Percentiles rank a stretch among this genome's conserved stretches.
phyloP scores from a whole-genome alignment of 257 asterid species.

The Solanum sejunctum region DNA sequence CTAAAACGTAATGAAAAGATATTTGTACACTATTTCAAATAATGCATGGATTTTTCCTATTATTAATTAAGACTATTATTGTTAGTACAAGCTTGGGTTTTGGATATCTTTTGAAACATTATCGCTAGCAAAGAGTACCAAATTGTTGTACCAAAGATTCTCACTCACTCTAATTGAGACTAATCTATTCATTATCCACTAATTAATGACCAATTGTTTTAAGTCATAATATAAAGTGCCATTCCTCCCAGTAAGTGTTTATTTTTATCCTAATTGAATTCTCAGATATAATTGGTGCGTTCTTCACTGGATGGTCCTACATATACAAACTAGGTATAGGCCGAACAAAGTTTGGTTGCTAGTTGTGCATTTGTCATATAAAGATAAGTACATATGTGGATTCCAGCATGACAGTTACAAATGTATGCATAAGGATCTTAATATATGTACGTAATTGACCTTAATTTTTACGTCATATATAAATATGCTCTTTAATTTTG shows the following conservation, averaged over 20 bases:
- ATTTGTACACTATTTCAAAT: no score
- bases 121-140: neutral
- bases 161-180: neutral
- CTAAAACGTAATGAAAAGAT: no score
- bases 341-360: neutral
- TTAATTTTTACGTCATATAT: no score
- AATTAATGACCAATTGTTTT: neutral
- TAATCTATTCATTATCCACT: neutral
- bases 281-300: neutral
- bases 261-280: neutral
- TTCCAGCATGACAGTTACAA: neutral
- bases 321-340: neutral
- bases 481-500: no score
- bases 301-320: neutral
- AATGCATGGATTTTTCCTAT: no score
- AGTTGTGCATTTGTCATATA: neutral
- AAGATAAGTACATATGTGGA: neutral
- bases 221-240: neutral
- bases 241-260: neutral
- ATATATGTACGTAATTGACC: neutral
- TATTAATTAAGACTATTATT: neutral
- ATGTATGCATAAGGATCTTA: neutral
- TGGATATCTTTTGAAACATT: neutral
- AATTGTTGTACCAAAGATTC: neutral
- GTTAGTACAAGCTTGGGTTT: constrained; percentile 1